Conservation (phyloP, 148 eudicot genomes). For the Persicaria maculosa region DNA sequence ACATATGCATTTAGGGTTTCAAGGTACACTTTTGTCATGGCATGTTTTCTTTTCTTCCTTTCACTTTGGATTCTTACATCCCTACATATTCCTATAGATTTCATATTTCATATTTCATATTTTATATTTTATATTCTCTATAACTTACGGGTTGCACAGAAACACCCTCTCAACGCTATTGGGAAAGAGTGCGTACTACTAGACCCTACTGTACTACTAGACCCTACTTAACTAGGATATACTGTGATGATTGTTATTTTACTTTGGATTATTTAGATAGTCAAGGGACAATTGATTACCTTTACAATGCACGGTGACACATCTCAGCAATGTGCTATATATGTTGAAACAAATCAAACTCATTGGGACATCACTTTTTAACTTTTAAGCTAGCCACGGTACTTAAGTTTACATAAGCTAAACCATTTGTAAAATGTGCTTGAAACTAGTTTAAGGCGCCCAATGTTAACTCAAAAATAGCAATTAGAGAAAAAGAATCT, state of each 20-base stretch:
- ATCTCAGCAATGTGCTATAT: not conserved
- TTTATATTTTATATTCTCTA: too few relatives aligned
- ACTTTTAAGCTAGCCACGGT: not conserved
- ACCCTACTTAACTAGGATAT: too few relatives aligned
- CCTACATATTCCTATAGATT: too few relatives aligned
- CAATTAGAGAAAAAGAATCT: not conserved
- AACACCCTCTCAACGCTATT: too few relatives aligned
- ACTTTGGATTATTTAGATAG: constrained; percentile 4
- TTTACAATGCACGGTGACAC: constrained; percentile 4
- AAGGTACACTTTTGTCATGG: not conserved
- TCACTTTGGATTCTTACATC: constrained; percentile 5
- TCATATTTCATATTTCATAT: too few relatives aligned
- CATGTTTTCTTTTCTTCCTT: not conserved
- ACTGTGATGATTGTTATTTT: not conserved
- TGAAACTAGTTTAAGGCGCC: not conserved
- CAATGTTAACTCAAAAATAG: not conserved
- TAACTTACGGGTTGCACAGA: too few relatives aligned
- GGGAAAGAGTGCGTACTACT: too few relatives aligned
- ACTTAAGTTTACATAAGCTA: not conserved
- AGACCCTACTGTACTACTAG: too few relatives aligned
- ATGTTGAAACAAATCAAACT: not conserved
- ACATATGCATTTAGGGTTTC: constrained; percentile 6
- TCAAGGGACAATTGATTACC: not conserved
- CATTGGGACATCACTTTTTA: constrained; percentile 6
- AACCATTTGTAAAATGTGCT: not conserved